A percentile compares a stretch with the other conserved stretches of the same genome.
Conservation (phyloP, 1,139 yeast species). For the Trichomonascaceae sp. region DNA sequence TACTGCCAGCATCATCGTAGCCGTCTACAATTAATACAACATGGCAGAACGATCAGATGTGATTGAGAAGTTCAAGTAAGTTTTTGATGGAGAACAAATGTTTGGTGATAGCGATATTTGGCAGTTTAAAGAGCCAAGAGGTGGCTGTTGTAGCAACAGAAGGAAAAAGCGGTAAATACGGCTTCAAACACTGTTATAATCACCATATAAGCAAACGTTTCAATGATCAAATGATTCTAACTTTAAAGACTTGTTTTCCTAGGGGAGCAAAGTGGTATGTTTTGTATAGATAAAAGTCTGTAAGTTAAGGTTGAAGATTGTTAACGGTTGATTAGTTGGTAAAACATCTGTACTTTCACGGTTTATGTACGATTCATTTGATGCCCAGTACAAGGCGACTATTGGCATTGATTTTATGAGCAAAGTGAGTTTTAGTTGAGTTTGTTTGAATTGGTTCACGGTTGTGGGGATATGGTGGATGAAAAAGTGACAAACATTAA, state of each 20-base stretch:
- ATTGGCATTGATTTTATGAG: constrained; percentile 94
- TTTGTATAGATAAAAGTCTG: neutral
- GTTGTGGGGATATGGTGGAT: neutral
- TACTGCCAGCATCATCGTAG: neutral
- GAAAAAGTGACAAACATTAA: neutral
- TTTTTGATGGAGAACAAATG: constrained; percentile 7
- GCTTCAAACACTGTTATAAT: neutral
- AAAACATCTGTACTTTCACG: constrained; percentile 92
- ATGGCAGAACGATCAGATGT: constrained; percentile 30
- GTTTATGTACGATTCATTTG: constrained; percentile 98
- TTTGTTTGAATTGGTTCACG: neutral
- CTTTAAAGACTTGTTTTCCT: constrained; percentile 72
- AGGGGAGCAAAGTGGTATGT: constrained; percentile 87
- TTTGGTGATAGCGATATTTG: neutral
- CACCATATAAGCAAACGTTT: neutral
- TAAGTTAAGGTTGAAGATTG: neutral
- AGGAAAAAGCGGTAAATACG: neutral
- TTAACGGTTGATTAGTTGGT: constrained; percentile 47
- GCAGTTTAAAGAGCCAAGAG: neutral
- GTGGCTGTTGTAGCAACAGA: neutral
- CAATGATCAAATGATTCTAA: constrained; percentile 3
- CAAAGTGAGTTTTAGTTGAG: constrained; percentile 46
- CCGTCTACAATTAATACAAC: constrained; percentile 2
- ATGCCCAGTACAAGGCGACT: constrained; percentile 83
- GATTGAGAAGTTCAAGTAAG: constrained; percentile 36